Evolutionary conservation across 495 filamentous ascomycete genomes (phyloP), one percentile per base, ranked within the genome.

Genomic region (Aspergillus olivimuriae): DNA sequence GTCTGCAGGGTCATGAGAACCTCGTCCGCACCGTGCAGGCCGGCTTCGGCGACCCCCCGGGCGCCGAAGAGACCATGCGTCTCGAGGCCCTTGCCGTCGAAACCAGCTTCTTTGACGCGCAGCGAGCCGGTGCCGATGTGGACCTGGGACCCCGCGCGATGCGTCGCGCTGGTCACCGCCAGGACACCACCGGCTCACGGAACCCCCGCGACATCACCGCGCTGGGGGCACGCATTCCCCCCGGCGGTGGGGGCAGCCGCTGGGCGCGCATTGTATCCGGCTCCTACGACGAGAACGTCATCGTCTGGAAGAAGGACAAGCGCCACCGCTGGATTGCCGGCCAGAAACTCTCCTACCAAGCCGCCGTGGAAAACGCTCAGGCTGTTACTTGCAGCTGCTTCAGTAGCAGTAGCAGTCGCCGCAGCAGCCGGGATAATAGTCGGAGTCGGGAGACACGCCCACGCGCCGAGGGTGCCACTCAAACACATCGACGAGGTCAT

Each of bases 11-110:
- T 4, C 92, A 99, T 52, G 67, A 62, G 3, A 84, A 84, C 44
- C 77, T 99, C 3, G 94, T 99, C 15, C 82, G 92, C 16, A 96
- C 92, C 0, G 84, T 99, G 15, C 94, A 99, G 60, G 88, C 89
- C 5, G 86, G 86, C 14, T 96, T 95, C 53, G 89, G 86, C 8
- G 90, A 96, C 55, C 69, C 86, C n/a, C 86, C 86, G 0, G 84
- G 85, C 28, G 84, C 83, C 46, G 76, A 77, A 38, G 82, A 87
- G 50, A 77, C 83, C 7, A 75, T 92, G 23, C 73, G 75, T 33
- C 68, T 77, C 34, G 81, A 89, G 62, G 89, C 89, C 1, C 72
- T 72, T 39, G 78, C 73, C n/a, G 76, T 87, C 7, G 86, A 94
- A 42, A 65, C 70, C 33, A 74, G 75, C 11, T 94, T 84, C 52